Base-by-base conservation (phyloP, 129 eudicot genomes). In the Tagetes patula region DNA sequence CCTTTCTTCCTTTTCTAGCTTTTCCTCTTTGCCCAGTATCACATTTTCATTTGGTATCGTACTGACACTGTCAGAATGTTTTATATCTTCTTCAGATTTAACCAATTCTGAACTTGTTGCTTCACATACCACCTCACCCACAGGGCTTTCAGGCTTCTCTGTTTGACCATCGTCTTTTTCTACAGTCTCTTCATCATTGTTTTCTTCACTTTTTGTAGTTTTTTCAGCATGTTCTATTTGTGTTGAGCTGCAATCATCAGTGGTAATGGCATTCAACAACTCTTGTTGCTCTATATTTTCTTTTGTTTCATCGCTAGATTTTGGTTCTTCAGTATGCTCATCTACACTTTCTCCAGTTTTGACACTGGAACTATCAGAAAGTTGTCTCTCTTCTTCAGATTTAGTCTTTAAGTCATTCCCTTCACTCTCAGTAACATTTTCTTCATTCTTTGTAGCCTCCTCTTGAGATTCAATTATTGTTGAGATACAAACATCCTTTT, bases 401-500 rank as follows among this genome's bases (percentile, higher is more conserved):
- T 39, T 70, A 14, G 45, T 42, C 39, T 65, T 65, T 20, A 20
- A 20, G 27, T 20, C 27, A 2, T 50, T 32, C 49, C 30, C 13
- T 32, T 37, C 36, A 13, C 41, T 48, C 52, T 52, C 66, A 39
- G 11, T 64, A 10, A 32, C 79, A 33, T 64, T 49, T 74, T 76
- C 68, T 55, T 52, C 73, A 40, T 52, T 50, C 52, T 74, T 40
- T 41, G 20, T 61, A 59, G 43, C 42, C 59, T 69, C 70, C 47
- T 59, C 75, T 6, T 6, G 53, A 56, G 70, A 38, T 59, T 77
- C 54, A 46, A 45, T 56, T 67, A 42, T 37, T 7, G 59, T 43
- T 43, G 68, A 33, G 67, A 55, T 76, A 45, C 59, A 46, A 36
- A 45, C 77, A 60, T 73, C 77, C 61, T 76, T 46, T 69, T 76